These are phyloP conservation scores for Cnidoscolus chayamansa DNA, from an alignment of 441 rosid species.

Conservation along the genomic window DNA sequence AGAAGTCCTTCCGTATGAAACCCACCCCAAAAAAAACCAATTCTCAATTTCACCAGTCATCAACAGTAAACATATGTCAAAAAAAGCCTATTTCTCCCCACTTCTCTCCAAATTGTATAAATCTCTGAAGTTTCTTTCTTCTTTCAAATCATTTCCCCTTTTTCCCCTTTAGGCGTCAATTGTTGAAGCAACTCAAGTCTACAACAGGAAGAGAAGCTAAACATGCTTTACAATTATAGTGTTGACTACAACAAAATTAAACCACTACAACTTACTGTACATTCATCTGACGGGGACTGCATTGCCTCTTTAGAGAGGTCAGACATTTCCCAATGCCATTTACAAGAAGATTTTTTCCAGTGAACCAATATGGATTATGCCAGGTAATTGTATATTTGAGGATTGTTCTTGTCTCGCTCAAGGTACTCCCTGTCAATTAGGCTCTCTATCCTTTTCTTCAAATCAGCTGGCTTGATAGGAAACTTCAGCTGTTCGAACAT, in stretches of 20 bases:
- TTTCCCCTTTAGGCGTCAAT: not conserved
- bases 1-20: too few relatives aligned
- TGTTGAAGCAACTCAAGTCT: constrained; percentile 20
- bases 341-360: constrained; percentile 15
- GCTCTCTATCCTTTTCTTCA: constrained; percentile 99
- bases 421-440: constrained; percentile 96
- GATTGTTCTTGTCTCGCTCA: constrained; percentile 97
- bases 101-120: not conserved
- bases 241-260: constrained; percentile 21
- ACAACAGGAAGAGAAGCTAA: constrained; percentile 23
- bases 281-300: constrained; percentile 21
- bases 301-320: constrained; percentile 4
- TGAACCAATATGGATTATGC: constrained; percentile 36
- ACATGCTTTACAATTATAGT: constrained; percentile 37
- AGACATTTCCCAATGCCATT: constrained; percentile 26
- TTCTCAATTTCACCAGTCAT: too few relatives aligned
- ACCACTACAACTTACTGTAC: constrained; percentile 41
- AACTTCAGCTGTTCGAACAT: constrained; percentile 73
- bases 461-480: constrained; percentile 92
- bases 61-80: not conserved
- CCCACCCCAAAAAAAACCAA: too few relatives aligned
- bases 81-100: not conserved
- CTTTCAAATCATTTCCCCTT: not conserved
- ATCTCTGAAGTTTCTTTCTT: not conserved
- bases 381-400: constrained; percentile 94